Conservation (phyloP, 257 asterid species). For the Solanum ahanhuiri region DNA sequence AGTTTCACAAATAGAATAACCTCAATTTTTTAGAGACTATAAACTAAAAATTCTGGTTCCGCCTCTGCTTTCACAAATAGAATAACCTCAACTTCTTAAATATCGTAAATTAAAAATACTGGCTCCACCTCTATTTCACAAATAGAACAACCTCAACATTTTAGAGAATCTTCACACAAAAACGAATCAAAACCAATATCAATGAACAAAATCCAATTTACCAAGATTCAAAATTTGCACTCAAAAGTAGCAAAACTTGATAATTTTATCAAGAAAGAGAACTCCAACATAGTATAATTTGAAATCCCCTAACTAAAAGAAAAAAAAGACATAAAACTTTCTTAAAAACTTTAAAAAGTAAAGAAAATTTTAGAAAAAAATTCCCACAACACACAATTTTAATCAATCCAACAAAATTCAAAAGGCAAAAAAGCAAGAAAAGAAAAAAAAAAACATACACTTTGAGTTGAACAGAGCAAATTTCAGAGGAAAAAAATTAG, state of each 20-base stretch:
- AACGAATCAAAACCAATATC: not conserved
- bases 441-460: not conserved
- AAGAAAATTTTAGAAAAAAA: not conserved
- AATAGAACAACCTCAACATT: not conserved
- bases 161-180: not conserved
- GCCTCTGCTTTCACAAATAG: not conserved
- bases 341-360: not conserved
- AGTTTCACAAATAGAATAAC: not conserved
- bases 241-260: not conserved
- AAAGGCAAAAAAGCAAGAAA: not conserved
- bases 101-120: not conserved
- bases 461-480: not conserved
- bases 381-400: not conserved
- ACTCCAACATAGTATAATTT: not conserved
- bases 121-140: not conserved
- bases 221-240: not conserved
- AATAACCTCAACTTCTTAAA: not conserved
- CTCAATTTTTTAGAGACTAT: not conserved
- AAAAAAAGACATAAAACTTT: not conserved
- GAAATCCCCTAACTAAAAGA: not conserved
- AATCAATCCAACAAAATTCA: not conserved
- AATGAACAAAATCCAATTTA: not conserved
- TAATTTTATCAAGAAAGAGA: not conserved
- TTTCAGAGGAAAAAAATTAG: not conserved
- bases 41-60: not conserved